These are phyloP conservation scores for Alternaria novae-zelandiae DNA, from an alignment of 2,329 filamentous ascomycete genomes.

Conservation along the genomic window DNA sequence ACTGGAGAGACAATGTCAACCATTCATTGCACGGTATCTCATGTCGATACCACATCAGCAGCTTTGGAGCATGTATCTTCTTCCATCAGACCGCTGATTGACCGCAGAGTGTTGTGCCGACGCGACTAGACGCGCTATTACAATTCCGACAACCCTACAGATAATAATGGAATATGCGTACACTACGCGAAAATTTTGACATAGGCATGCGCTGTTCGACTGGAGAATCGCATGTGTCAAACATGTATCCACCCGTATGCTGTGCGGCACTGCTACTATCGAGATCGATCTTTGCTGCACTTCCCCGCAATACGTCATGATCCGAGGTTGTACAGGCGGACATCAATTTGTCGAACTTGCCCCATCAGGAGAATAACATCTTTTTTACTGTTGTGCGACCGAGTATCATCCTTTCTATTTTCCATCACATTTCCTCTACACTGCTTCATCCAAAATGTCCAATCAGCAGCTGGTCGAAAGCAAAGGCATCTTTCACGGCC, in stretches of 20 bases:
- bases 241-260: background rate
- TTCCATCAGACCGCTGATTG: accelerated
- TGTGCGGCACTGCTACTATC: background rate
- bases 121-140: background rate
- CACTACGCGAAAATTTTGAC: background rate
- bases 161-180: background rate
- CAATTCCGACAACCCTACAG: background rate
- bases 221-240: background rate
- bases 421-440: background rate
- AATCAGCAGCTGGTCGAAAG: slow-evolving; percentile 33
- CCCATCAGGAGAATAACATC: background rate
- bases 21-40: background rate
- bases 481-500: slow-evolving; percentile 58
- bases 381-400: background rate
- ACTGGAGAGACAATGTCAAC: too few species aligned
- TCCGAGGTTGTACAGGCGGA: slow-evolving; percentile 13
- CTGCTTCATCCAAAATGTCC: slow-evolving; percentile 18
- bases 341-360: background rate
- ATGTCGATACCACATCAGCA: background rate
- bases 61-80: background rate
- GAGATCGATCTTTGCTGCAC: background rate
- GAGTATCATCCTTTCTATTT: background rate
- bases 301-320: slow-evolving; percentile 28
- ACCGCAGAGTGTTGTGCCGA: background rate
- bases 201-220: background rate